phyloP scores from a whole-genome alignment of 202 grass and related monocot species.

The Zizania palustris region DNA sequence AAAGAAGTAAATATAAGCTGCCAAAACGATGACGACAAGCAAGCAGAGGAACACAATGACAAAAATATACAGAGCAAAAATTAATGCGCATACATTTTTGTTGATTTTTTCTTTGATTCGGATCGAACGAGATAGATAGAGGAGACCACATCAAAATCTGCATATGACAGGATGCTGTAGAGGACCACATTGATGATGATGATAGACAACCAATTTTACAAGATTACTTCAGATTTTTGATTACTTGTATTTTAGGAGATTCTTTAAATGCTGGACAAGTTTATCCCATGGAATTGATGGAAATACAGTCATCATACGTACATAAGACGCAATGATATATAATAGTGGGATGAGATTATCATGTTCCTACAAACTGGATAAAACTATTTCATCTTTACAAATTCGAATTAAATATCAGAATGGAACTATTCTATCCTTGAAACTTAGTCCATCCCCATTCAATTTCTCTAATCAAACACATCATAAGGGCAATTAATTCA shows the following conservation, averaged over 20 bases:
- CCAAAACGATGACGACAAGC: constrained; percentile 37
- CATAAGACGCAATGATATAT: too few relatives aligned
- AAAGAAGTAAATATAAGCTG: constrained; percentile 12
- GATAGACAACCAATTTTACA: constrained; percentile 44
- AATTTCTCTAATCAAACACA: too few relatives aligned
- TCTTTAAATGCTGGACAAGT: too few relatives aligned
- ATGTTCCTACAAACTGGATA: too few relatives aligned
- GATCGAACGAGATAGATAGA: constrained; percentile 41
- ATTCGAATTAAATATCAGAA: too few relatives aligned
- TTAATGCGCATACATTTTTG: neutral
- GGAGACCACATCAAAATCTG: constrained; percentile 37
- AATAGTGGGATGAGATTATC: too few relatives aligned
- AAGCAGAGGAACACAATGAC: constrained; percentile 20
- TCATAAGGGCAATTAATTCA: constrained; percentile 5
- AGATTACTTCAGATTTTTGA: constrained; percentile 32
- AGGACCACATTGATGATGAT: constrained; percentile 57
- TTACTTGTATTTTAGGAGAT: constrained; percentile 34
- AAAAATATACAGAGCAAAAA: neutral
- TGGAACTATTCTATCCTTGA: too few relatives aligned
- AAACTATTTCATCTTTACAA: too few relatives aligned
- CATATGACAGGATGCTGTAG: constrained; percentile 42
- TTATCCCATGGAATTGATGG: too few relatives aligned
- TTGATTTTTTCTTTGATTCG: constrained; percentile 8
- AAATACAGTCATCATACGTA: too few relatives aligned
- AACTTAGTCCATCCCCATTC: too few relatives aligned